Evolutionary conservation across 192 early-diverging fungal species (phyloP), one percentile per base, ranked within the genome.

Genomic region (Coemansia sp.): DNA sequence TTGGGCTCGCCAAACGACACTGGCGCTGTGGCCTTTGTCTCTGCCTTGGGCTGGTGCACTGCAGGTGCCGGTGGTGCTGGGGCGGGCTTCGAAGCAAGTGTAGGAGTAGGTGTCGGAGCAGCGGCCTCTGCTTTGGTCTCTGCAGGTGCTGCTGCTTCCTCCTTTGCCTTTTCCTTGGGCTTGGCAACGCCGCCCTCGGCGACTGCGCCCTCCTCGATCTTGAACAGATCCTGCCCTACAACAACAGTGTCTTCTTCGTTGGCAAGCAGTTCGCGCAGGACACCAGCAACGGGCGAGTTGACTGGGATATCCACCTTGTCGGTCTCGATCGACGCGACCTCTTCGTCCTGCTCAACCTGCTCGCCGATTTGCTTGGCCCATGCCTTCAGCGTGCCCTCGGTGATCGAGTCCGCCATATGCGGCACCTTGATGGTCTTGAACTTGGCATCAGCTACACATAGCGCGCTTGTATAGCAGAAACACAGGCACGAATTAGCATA

Each of bases 281-380:
- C 89, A 30, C 97, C 97, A 41, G 88, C 85, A 41, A 90, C 91
- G 44, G 95, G 94, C 28, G 94, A 92, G 86, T 99, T 99, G 67
- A 99, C 91, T n/a, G 94, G 87, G 23, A 98, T 90, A 76, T 97
- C 97, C 62, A 99, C 88, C 87, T 99, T 99, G 86, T 99, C 97
- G 34, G 97, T 99, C 73, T 99, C 97, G 52, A 99, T 98, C 34
- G 94, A 95, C 19, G 94, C 94, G 31, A 98, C 86, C 69, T 92
- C 92, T 68, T 99, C 97, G 64, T 99, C 97, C 63, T 92, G 85
- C 61, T 86, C 84, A 64, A 99, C 89, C 79, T 87, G 96, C 60
- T 99, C 95, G 68, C 97, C 97, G 38, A 95, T 87, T 84, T 96
- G 88, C 84, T 97, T 99, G 80, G 87, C 87, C 94, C 94, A 98